These are phyloP conservation scores for Brassica cretica DNA, from an alignment of 345 rosid species.

Conservation along the genomic window DNA sequence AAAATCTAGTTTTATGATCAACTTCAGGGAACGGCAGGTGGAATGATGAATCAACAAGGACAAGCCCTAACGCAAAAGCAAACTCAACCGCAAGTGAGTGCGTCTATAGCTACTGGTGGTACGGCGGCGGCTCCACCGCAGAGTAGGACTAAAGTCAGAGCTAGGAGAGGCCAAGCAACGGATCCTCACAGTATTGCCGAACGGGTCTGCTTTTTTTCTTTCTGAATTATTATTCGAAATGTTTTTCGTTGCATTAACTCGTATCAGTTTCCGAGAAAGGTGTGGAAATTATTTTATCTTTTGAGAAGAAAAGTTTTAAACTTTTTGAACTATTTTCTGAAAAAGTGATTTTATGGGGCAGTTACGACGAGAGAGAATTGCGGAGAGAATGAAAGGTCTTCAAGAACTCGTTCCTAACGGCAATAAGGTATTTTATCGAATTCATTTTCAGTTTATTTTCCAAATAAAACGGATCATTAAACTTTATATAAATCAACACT, in stretches of 20 bases:
- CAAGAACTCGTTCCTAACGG: slow-evolving; percentile 97
- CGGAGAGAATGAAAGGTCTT: slow-evolving; percentile 96
- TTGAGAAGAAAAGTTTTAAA: background rate
- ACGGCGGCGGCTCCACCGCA: slow-evolving; percentile 52
- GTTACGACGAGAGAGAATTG: slow-evolving; percentile 97
- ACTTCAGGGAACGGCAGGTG: slow-evolving; percentile 40
- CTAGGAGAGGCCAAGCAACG: slow-evolving; percentile 97
- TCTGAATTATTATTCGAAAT: background rate
- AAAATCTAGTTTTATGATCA: background rate
- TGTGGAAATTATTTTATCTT: background rate
- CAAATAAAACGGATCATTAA: background rate
- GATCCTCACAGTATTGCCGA: slow-evolving; percentile 99
- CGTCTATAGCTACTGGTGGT: slow-evolving; percentile 23
- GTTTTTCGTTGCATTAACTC: slow-evolving; percentile 22
- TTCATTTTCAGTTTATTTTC: slow-evolving; percentile 12
- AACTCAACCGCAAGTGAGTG: slow-evolving; percentile 45
- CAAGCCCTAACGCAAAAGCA: slow-evolving; percentile 44
- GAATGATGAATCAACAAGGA: slow-evolving; percentile 45
- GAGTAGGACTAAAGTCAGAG: slow-evolving; percentile 78
- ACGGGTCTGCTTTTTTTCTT: slow-evolving; percentile 47
- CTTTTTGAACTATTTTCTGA: background rate
- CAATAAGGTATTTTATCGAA: slow-evolving; percentile 64
- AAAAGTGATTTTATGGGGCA: slow-evolving; percentile 37
- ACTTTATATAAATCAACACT: background rate
- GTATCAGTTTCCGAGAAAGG: slow-evolving; percentile 32